Evolutionary conservation across 2,329 filamentous ascomycete species (phyloP), one percentile per base, ranked within the genome.

Genomic region (Trichoderma koningii): DNA sequence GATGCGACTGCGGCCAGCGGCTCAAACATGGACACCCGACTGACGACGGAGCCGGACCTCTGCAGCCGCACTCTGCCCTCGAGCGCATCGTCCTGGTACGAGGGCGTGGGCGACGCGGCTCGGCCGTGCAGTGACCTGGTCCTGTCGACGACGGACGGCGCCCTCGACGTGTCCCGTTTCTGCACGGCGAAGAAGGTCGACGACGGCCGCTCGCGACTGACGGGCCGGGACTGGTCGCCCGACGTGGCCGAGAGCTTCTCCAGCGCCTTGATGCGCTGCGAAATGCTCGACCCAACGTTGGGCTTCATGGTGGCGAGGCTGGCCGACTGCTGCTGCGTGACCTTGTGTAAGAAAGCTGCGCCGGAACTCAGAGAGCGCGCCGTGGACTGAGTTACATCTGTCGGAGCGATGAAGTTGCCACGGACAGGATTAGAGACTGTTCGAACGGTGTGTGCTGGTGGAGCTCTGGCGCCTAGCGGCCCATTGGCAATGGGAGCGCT

Each of bases 231-330:
- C 44, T 68, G 70, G 3, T 77, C 76, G 5, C 67, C 71, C 10
- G 70, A 67, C 64, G 73, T 68, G 10, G 82, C 77, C 66, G 88
- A 83, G 69, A 95, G 83, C 76, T 92, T 93, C 74, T 97, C 91
- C 61, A 99, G 81, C 7, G 93, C 93, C 76, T 97, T 96, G 75
- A 98, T 98, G 48, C 95, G 89, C 75, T 94, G 92, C 3, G 94
- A 96, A 67, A 99, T 97, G 70, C 92, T 93, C 9, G 91, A 93
- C 7, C 92, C 93, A 26, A 98, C 85, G 71, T 91, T 95, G 69
- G 89, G 83, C 75, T 93, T 96, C 64, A 74, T 76, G 53, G 83
- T 79, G 45, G 52, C 30, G 56, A 89, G 73, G 59, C 83, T 82
- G 15, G 84, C 74, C 15, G 76, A 76, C 34, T 80, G 76, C 70